Percentiles rank a stretch among this genome's conserved stretches.
Conservation (phyloP, 352 stramenopile genomes). For the Phytophthora melonis region DNA sequence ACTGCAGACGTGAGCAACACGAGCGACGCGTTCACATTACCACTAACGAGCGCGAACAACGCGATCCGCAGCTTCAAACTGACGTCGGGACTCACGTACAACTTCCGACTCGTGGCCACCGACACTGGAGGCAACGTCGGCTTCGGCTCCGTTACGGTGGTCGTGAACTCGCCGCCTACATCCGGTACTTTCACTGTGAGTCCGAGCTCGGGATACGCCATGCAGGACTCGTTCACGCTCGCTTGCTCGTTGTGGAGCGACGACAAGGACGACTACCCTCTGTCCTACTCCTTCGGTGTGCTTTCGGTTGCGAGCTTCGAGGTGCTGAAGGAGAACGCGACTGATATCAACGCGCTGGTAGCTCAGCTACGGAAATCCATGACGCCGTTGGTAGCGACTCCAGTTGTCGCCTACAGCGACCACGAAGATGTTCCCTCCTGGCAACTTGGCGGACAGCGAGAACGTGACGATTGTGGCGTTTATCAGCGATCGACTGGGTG, state of each 20-base stretch:
- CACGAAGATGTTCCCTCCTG: constrained; percentile 57
- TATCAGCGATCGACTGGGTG: constrained; percentile 57
- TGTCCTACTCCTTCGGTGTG: constrained; percentile 73
- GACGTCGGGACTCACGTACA: constrained; percentile 71
- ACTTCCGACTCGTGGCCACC: constrained; percentile 63
- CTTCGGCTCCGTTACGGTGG: constrained; percentile 59
- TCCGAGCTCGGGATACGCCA: constrained; percentile 56
- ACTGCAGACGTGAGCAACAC: constrained; percentile 32
- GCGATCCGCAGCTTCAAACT: constrained; percentile 62
- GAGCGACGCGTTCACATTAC: constrained; percentile 58
- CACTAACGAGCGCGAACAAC: constrained; percentile 63
- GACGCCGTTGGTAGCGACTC: constrained; percentile 47
- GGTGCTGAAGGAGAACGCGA: constrained; percentile 1
- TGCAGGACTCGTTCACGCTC: constrained; percentile 64
- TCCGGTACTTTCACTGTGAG: constrained; percentile 59
- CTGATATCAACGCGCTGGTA: constrained; percentile 29
- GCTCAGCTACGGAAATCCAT: constrained; percentile 42
- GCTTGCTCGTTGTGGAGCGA: constrained; percentile 71
- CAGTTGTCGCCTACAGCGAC: constrained; percentile 47
- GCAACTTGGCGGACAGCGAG: constrained; percentile 33
- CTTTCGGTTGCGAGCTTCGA: constrained; percentile 46
- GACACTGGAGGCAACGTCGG: constrained; percentile 64
- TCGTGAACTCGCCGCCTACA: constrained; percentile 69
- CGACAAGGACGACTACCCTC: constrained; percentile 58
- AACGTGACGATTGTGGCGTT: constrained; percentile 66